Conservation (phyloP, 768 basidiomycete species). For the Boletus bicolor region DNA sequence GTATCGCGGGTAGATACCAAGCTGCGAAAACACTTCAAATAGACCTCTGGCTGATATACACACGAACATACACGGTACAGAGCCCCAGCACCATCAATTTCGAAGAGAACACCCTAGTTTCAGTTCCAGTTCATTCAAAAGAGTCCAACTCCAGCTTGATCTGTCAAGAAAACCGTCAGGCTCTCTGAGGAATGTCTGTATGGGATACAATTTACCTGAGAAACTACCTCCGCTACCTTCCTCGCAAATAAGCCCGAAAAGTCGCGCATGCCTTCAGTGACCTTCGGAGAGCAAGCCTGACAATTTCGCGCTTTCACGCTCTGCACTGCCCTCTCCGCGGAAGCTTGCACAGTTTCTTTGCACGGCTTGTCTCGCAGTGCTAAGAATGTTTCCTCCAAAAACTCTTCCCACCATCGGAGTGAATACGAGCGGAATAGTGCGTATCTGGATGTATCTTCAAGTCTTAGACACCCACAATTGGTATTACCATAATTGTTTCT, state of each 20-base stretch:
- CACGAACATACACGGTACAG: neutral
- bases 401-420: slow-evolving; percentile 23
- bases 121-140: neutral
- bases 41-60: neutral
- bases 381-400: slow-evolving; percentile 11
- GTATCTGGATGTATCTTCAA: neutral
- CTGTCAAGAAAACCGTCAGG: neutral
- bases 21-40: neutral
- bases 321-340: neutral
- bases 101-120: neutral
- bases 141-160: slow-evolving; percentile 3
- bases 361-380: slow-evolving; percentile 22
- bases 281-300: neutral
- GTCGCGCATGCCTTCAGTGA: slow-evolving; percentile 14
- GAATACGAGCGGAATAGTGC: neutral
- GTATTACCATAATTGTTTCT: too few relatives aligned
- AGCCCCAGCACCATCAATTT: neutral
- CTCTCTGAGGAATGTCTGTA: too few relatives aligned
- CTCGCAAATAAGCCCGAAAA: slow-evolving; percentile 11
- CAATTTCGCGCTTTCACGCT: neutral
- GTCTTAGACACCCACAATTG: neutral
- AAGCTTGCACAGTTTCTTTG: neutral
- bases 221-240: slow-evolving; percentile 11
- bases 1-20: too few relatives aligned
- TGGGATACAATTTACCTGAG: slow-evolving; percentile 1